phyloP scores from a whole-genome alignment of 2,329 filamentous ascomycete genomes.

The Lachnellula subtilissima region DNA sequence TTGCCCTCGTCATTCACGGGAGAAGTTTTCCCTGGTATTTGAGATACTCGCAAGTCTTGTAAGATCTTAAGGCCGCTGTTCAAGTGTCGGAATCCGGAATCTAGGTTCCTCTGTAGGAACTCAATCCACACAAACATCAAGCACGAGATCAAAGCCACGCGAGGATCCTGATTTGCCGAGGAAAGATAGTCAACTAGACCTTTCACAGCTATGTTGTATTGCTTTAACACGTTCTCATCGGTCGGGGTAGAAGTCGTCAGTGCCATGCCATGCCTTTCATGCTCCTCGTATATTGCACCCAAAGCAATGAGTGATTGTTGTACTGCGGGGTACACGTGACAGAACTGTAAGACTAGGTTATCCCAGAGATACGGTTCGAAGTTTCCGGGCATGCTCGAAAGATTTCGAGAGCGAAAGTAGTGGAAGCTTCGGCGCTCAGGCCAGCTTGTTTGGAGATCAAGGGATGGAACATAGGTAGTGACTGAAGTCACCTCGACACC shows the following conservation, averaged over 20 bases:
- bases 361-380: slow-evolving; percentile 19
- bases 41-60: background rate
- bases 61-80: slow-evolving; percentile 10
- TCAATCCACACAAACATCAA: slow-evolving; percentile 19
- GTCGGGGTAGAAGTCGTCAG: slow-evolving; percentile 25
- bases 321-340: slow-evolving; percentile 9
- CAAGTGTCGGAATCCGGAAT: slow-evolving; percentile 10
- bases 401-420: slow-evolving; percentile 16
- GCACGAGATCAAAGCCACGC: slow-evolving; percentile 10
- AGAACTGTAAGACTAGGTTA: slow-evolving; percentile 8
- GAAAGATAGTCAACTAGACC: slow-evolving; percentile 6
- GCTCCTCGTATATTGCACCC: slow-evolving; percentile 11
- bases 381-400: slow-evolving; percentile 15
- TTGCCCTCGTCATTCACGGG: background rate
- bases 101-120: slow-evolving; percentile 9
- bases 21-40: background rate
- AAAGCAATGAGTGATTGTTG: slow-evolving; percentile 9
- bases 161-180: slow-evolving; percentile 1
- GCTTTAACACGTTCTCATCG: slow-evolving; percentile 2
- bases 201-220: slow-evolving; percentile 13
- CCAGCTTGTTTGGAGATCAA: slow-evolving; percentile 4
- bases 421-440: slow-evolving; percentile 18
- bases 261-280: background rate
- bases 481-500: background rate
- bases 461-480: background rate